Conservation (phyloP, 2,329 filamentous ascomycete genomes). For the Cladophialophora exuberans region DNA sequence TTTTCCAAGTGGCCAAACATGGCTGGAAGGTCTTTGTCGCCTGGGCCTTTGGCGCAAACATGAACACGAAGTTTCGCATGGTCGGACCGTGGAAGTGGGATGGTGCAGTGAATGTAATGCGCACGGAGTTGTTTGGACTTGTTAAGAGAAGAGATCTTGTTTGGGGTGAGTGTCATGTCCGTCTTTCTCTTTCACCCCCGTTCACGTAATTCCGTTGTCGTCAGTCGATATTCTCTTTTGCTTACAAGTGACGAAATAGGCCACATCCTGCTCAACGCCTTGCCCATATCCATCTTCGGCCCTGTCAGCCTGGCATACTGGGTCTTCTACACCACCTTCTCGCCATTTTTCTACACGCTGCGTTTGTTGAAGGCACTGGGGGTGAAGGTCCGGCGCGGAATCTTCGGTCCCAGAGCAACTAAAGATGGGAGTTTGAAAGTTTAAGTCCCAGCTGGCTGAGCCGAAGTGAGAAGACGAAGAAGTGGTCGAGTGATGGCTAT, state of each 20-base stretch:
- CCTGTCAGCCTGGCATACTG: constrained; percentile 9
- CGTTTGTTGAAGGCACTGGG: not conserved
- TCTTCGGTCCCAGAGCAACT: no score
- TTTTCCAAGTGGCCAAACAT: not conserved
- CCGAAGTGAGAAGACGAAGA: no score
- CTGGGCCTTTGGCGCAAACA: constrained; percentile 10
- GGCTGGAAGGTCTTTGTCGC: constrained; percentile 4
- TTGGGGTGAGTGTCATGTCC: constrained; percentile 6
- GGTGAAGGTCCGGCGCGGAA: no score
- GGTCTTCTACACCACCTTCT: constrained; percentile 2
- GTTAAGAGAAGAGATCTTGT: constrained; percentile 2
- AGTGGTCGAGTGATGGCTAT: no score
- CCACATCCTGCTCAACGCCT: constrained; percentile 7
- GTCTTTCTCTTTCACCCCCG: not conserved
- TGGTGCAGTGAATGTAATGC: constrained; percentile 5
- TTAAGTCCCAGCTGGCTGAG: no score
- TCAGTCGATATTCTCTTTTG: no score
- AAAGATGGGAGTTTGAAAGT: no score
- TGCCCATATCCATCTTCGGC: constrained; percentile 6
- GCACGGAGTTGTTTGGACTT: constrained; percentile 4
- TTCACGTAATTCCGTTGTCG: not conserved
- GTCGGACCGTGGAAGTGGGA: constrained; percentile 14
- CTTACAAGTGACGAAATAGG: no score
- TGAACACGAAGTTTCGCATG: constrained; percentile 15
- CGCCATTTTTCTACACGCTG: not conserved